These are phyloP conservation scores for Schwanniomyces etchellsii DNA, from an alignment of 1,139 yeast genomes.

Conservation along the genomic window DNA sequence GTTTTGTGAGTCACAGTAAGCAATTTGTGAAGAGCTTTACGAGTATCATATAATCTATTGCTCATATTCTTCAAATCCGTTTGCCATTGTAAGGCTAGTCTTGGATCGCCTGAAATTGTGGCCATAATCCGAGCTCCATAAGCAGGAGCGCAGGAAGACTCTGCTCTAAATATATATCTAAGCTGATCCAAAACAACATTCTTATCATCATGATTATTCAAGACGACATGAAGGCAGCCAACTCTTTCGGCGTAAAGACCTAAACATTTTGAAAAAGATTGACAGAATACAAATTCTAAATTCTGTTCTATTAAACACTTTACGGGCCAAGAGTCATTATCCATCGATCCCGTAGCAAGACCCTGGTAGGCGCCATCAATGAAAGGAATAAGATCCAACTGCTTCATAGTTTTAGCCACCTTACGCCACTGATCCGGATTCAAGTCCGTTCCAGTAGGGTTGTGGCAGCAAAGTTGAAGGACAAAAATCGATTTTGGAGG, in stretches of 20 bases:
- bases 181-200: constrained; percentile 21
- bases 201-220: constrained; percentile 15
- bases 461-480: constrained; percentile 93
- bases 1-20: constrained; percentile 25
- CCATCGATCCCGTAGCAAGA: constrained; percentile 55
- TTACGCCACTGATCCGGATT: constrained; percentile 71
- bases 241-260: constrained; percentile 42
- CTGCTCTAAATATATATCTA: constrained; percentile 27
- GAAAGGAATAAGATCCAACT: constrained; percentile 60
- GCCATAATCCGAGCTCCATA: constrained; percentile 40
- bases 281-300: constrained; percentile 30
- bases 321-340: constrained; percentile 25
- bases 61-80: constrained; percentile 26
- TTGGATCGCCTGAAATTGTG: constrained; percentile 18
- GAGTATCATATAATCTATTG: constrained; percentile 22
- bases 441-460: constrained; percentile 94
- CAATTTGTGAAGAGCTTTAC: constrained; percentile 21
- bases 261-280: constrained; percentile 42
- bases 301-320: constrained; percentile 17
- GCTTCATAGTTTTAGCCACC: constrained; percentile 56
- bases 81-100: constrained; percentile 27
- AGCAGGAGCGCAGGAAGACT: constrained; percentile 43
- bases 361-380: constrained; percentile 96
- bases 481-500: constrained; percentile 35
- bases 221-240: constrained; percentile 36